A percentile compares a stretch with the other conserved stretches of the same genome.
phyloP scores from a whole-genome alignment of 1,284 basidiomycete species.

The Polyporus tsugae region DNA sequence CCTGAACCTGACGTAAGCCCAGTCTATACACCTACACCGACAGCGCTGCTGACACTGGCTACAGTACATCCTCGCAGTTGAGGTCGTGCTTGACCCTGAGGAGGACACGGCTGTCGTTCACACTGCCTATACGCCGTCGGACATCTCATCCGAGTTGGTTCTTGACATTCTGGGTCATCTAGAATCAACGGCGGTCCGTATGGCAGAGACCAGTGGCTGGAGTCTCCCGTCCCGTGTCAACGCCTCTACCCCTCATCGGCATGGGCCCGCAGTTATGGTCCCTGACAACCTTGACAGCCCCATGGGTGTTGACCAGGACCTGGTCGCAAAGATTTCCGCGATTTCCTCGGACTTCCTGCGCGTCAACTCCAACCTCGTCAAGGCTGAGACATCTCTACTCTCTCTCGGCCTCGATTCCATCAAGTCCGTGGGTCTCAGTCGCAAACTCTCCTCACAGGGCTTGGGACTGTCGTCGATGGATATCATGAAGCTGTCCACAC shows the following conservation, averaged over 20 bases:
- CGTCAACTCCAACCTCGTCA: constrained; percentile 40
- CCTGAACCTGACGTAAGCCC: constrained; percentile 54
- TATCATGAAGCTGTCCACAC: constrained; percentile 43
- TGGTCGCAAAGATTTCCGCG: constrained; percentile 36
- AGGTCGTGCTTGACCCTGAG: constrained; percentile 49
- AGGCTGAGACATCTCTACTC: constrained; percentile 48
- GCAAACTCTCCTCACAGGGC: constrained; percentile 44
- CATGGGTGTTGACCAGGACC: constrained; percentile 25
- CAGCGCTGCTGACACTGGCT: constrained; percentile 5
- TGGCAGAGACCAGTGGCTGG: constrained; percentile 23
- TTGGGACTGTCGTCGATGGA: constrained; percentile 45
- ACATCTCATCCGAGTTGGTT: constrained; percentile 34
- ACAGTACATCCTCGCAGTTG: constrained; percentile 55
- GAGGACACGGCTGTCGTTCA: constrained; percentile 42
- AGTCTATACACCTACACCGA: constrained; percentile 5
- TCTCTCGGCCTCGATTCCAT: constrained; percentile 59
- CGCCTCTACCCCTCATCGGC: neutral
- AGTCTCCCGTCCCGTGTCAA: neutral
- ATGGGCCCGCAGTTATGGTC: neutral
- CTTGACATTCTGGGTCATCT: constrained; percentile 35
- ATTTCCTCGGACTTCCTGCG: constrained; percentile 49
- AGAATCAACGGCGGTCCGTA: constrained; percentile 26
- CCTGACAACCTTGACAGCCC: constrained; percentile 2
- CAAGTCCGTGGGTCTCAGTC: constrained; percentile 53
- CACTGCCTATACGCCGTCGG: constrained; percentile 44